phyloP scores from a whole-genome alignment of 2,329 filamentous ascomycete genomes.

The Parafenestella ontariensis region DNA sequence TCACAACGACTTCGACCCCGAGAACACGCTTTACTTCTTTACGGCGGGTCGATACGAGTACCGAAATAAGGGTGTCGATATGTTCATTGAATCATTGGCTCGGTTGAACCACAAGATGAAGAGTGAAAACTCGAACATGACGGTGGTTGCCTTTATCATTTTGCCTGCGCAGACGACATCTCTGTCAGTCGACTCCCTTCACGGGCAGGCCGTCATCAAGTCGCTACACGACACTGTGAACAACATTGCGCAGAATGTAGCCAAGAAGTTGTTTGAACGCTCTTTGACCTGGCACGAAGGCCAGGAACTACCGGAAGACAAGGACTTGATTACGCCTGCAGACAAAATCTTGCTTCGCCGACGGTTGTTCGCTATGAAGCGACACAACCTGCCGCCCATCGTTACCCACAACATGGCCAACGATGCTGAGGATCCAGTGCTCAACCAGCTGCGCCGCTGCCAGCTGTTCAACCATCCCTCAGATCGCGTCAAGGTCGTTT shows the following conservation, averaged over 20 bases:
- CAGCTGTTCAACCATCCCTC: constrained; percentile 96
- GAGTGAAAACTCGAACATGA: constrained; percentile 82
- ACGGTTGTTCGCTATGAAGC: constrained; percentile 95
- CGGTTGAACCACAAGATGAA: constrained; percentile 95
- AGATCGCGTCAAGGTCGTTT: constrained; percentile 96
- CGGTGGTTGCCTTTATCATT: constrained; percentile 96
- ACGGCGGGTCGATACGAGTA: constrained; percentile 97
- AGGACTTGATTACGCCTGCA: constrained; percentile 89
- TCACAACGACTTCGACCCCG: constrained; percentile 94
- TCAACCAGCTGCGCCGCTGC: constrained; percentile 94
- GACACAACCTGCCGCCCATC: constrained; percentile 86
- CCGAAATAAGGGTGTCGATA: constrained; percentile 97
- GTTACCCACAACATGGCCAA: constrained; percentile 99
- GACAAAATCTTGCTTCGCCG: constrained; percentile 92
- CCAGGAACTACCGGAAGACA: constrained; percentile 91
- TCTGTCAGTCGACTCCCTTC: constrained; percentile 91
- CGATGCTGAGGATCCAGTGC: constrained; percentile 87
- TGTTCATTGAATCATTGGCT: constrained; percentile 98
- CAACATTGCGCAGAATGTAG: constrained; percentile 90
- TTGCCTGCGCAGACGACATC: constrained; percentile 98
- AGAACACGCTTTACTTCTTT: constrained; percentile 98
- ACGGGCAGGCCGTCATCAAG: constrained; percentile 97
- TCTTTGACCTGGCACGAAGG: constrained; percentile 96
- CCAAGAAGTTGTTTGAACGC: constrained; percentile 91
- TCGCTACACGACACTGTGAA: constrained; percentile 91